Base-by-base conservation (phyloP, 129 eudicot genomes). In the Pseudognaphalium luteoalbum region DNA sequence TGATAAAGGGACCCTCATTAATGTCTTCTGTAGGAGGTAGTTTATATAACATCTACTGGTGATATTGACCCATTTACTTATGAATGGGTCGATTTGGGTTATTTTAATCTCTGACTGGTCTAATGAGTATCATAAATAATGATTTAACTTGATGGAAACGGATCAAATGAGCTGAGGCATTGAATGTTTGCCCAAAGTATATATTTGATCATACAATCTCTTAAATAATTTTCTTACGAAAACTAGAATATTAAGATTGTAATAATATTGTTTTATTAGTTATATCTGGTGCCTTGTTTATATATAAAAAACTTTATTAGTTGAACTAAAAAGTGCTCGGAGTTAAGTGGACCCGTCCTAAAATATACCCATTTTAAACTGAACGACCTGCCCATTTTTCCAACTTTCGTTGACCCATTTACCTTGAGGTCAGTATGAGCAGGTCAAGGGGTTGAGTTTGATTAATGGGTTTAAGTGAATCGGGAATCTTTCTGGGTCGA, bases 1-100 rank as follows among this genome's bases (percentile, higher is more conserved):
- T 81, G 90, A 77, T 30, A 75, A 78, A 54, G 88, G 90, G 15
- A 70, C 69, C 54, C 81, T 90, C 39, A 20, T 87, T 30, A 79
- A 86, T 73, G 51, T 90, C 32, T 90, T 85, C 70, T 77, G 87
- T 58, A 82, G 92, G 76, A 90, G 96, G 96, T 90, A 87, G 69
- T 52, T 66, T 28, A 66, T 32, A 15, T 32, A 15, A 25, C 7
- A 60, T 71, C 32, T 52, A 28, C 66, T 7, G 42, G 35, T 19
- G 19, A 14, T 30, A 30, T 63, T 30, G 68, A 63, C 21, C 35
- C 68, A 33, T 63, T 28, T 30, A 30, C 35, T 14, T 63, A 33
- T 30, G 37, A 63, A 59, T 20, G 32, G 65, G 28, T 59, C 33
- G 15, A 59, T 59, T 59, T 22, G 65, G 65, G 28, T 59, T 7